Conservation (phyloP, 176 grass and related monocot species). For the Juncus inflexus region DNA sequence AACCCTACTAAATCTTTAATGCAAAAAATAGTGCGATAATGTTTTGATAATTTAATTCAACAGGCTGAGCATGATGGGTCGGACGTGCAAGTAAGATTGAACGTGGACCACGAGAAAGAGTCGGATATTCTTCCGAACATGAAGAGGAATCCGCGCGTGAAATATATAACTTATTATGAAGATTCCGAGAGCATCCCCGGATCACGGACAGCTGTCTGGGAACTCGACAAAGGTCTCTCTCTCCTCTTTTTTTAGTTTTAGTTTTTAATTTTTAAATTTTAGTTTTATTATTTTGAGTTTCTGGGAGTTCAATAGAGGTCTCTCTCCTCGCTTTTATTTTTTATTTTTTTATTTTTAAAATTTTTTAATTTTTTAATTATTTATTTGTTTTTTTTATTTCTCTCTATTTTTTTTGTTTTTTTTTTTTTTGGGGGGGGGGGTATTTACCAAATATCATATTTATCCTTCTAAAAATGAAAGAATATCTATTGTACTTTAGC, state of each 20-base stretch:
- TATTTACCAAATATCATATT: no score
- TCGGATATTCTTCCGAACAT: conserved; percentile 75
- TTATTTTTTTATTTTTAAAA: neutral
- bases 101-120: conserved; percentile 49
- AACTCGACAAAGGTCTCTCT: conserved; percentile 73
- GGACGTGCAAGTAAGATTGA: conserved; percentile 75
- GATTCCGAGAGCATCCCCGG: conserved; percentile 88
- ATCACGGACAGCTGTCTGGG: conserved; percentile 90
- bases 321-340: conserved; percentile 23
- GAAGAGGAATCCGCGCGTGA: conserved; percentile 58
- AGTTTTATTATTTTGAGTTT: neutral
- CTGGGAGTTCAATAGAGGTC: conserved; percentile 91
- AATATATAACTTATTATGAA: conserved; percentile 98
- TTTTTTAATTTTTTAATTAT: no score
- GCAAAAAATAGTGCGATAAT: no score
- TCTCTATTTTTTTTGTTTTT: no score
- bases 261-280: neutral
- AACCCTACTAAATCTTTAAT: no score
- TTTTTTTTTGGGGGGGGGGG: no score
- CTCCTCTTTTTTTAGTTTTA: conserved; percentile 20
- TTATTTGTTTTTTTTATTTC: no score
- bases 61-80: conserved; percentile 95
- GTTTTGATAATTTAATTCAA: conserved; percentile 15
- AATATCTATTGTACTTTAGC: no score
- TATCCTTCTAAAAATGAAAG: no score